Evolutionary conservation across 2,329 filamentous ascomycete species (phyloP), one percentile per base, ranked within the genome.

Genomic region (Fonsecaea pedrosoi): DNA sequence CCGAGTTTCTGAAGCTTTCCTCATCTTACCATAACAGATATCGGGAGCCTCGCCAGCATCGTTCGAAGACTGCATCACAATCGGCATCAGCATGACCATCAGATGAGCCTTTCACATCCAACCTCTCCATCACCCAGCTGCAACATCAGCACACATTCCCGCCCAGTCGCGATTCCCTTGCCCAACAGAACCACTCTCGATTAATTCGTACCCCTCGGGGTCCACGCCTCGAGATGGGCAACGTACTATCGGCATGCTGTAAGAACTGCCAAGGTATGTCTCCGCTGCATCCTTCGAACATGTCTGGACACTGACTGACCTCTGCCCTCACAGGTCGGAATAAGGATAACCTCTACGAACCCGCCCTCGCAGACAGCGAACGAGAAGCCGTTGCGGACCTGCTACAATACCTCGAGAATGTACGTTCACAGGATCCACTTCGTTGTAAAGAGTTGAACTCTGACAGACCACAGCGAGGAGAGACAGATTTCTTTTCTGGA

Each of bases 401-500:
- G 67, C 85, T 99, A 18, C 92, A 94, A 78, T 98, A 96, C 79
- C 89, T 99, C 72, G 95, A 99, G 82, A 97, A 98, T 78, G 95
- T 98, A 83, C 71, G 87, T 82, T 40, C 18, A 25, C 18, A 25
- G 3, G 18, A 25, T 32, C 48, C n/a, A 21, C 37, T 40, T 32
- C 34, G 32, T 38, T 9, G 34, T 45, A 18, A 56, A 57, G 48
- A 50, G 72, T 75, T 65, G 77, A 64, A n/a, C 15, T 40, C 63
- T 60, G 66, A 62, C 32, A 53, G 25, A 35, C 42, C 18, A 68
- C 78, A 97, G 95, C 90, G 95, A 77, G 91, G 90, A 77, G 95
- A 99, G 79, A 98, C 94, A 75, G 94, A 99, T 80, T 99, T 99
- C 87, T 99, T 99, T 82, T 90, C 92, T 42, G 95, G 95, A 80